phyloP scores from a whole-genome alignment of 805 yeast species.

The Lipomyces lipofer region DNA sequence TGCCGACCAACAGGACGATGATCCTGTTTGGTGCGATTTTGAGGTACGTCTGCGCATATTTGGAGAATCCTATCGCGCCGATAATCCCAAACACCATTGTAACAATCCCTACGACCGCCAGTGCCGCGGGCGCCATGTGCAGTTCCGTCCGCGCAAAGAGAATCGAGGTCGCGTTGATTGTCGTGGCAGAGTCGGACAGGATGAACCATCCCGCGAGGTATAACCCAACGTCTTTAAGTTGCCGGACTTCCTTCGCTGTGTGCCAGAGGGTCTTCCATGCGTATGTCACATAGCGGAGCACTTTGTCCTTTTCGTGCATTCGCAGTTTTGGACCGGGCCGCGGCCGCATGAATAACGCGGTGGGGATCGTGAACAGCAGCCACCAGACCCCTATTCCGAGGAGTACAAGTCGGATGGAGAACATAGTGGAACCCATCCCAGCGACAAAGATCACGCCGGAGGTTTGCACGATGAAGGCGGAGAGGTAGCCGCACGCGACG shows the following conservation, averaged over 20 bases:
- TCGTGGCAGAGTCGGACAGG: conserved; percentile 71
- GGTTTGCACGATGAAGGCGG: conserved; percentile 66
- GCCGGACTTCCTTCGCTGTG: conserved; percentile 60
- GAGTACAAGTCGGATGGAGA: conserved; percentile 59
- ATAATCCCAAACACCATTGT: conserved; percentile 66
- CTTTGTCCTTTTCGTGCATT: conserved; percentile 25
- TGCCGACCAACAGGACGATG: conserved; percentile 53
- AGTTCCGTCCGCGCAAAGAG: conserved; percentile 71
- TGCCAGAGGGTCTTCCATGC: conserved; percentile 64
- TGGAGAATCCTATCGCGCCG: conserved; percentile 56
- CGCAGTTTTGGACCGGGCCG: conserved; percentile 45
- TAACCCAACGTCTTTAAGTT: conserved; percentile 63
- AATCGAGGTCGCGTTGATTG: conserved; percentile 77
- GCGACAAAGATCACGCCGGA: conserved; percentile 51
- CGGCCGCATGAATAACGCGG: conserved; percentile 49
- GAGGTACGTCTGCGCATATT: conserved; percentile 17
- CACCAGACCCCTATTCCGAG: conserved; percentile 75
- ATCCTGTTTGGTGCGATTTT: conserved; percentile 46
- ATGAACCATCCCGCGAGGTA: conserved; percentile 76
- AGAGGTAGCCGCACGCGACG: conserved; percentile 66
- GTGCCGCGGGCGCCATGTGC: conserved; percentile 63
- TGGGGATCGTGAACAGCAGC: conserved; percentile 68
- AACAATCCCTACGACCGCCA: conserved; percentile 64
- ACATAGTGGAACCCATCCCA: conserved; percentile 43
- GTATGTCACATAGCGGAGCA: conserved; percentile 46